These are phyloP conservation scores for Candida anutae DNA, from an alignment of 1,139 yeast genomes.

Conservation along the genomic window DNA sequence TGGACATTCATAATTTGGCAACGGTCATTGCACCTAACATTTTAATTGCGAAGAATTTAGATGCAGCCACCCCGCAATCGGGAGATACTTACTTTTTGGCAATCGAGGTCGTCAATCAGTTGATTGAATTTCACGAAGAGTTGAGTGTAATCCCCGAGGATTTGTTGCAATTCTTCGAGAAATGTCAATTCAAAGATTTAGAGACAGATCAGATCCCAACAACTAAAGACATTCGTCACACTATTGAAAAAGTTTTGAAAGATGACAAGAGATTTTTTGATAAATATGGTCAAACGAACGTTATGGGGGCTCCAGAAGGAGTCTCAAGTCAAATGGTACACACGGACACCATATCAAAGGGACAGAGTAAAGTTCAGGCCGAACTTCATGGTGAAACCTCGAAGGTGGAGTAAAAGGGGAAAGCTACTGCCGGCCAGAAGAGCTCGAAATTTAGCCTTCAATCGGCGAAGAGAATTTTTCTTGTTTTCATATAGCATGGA, in stretches of 20 bases:
- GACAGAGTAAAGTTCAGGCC: constrained; percentile 23
- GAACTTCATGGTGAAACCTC: constrained; percentile 24
- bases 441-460: too few relatives aligned
- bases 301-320: constrained; percentile 10
- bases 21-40: constrained; percentile 95
- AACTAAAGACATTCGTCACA: constrained; percentile 32
- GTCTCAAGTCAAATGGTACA: constrained; percentile 23
- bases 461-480: too few relatives aligned
- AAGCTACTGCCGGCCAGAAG: too few relatives aligned
- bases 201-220: constrained; percentile 13
- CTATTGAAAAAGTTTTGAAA: constrained; percentile 23
- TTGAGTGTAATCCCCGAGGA: constrained; percentile 70
- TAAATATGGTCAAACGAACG: constrained; percentile 15
- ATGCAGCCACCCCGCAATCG: constrained; percentile 18
- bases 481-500: too few relatives aligned
- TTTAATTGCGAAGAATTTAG: constrained; percentile 43
- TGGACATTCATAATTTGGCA: constrained; percentile 93
- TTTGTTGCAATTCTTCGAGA: constrained; percentile 29
- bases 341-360: constrained; percentile 24
- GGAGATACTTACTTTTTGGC: constrained; percentile 84
- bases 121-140: constrained; percentile 79
- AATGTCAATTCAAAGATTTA: constrained; percentile 21
- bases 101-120: constrained; percentile 80
- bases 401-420: constrained; percentile 7
- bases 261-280: constrained; percentile 24